These are phyloP conservation scores for Ensete ventricosum DNA, from an alignment of 176 grass and related monocot species.

Conservation along the genomic window DNA sequence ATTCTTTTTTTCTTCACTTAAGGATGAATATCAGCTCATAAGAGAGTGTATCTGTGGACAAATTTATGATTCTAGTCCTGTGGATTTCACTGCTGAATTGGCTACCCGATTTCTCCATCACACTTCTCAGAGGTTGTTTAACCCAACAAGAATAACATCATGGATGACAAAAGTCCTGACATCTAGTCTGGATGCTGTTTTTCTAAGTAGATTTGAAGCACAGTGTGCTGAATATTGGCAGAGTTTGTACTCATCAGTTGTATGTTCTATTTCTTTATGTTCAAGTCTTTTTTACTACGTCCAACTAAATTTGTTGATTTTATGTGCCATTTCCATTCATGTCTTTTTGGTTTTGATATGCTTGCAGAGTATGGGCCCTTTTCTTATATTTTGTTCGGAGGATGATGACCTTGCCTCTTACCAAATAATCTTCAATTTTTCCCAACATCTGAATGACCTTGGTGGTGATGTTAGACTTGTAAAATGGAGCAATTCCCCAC, in stretches of 20 bases:
- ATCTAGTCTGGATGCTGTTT: constrained; percentile 81
- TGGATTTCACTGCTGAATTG: constrained; percentile 65
- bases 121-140: constrained; percentile 26
- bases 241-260: constrained; percentile 73
- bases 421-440: constrained; percentile 67
- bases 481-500: constrained; percentile 64
- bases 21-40: constrained; percentile 71
- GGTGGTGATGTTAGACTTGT: constrained; percentile 73
- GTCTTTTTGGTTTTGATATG: background rate
- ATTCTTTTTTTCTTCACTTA: constrained; percentile 5
- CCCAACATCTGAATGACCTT: constrained; percentile 53
- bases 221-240: constrained; percentile 92
- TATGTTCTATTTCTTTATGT: constrained; percentile 24
- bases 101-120: constrained; percentile 41
- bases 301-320: background rate
- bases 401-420: constrained; percentile 70
- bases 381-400: constrained; percentile 93
- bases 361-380: constrained; percentile 61
- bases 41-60: constrained; percentile 80
- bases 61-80: constrained; percentile 83
- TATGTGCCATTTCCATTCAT: background rate
- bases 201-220: constrained; percentile 84
- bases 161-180: constrained; percentile 67
- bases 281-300: background rate
- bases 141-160: constrained; percentile 46